Evolutionary conservation across 305 asterid genomes (phyloP), one percentile per base, ranked within the genome.

Genomic region (Petunia hybrid): DNA sequence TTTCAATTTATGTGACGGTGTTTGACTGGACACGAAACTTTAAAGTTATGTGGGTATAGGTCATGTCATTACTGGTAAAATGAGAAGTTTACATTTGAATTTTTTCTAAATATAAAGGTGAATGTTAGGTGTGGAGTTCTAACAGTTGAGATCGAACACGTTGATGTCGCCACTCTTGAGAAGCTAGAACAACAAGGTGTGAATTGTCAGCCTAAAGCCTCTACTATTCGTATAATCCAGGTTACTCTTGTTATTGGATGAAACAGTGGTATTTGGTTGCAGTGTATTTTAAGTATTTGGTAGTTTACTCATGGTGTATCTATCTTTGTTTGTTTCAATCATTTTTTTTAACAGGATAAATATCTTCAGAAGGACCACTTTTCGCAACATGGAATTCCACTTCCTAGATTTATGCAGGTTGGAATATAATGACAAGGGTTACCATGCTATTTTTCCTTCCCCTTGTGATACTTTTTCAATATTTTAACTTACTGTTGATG

Each of bases 191-290:
- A 87, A 70, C 93, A 87, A 84, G 97, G 99, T 76, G 95, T 96
- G 78, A 97, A 96, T 87, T 92, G 98, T 85, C 97, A 96, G 86
- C 99, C 99, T 63, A 96, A 92, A 86, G 98, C 99, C 57, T 94
- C 99, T 60, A 94, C 98, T 6, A 93, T 94, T 79, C 89, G 90
- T 70, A 94, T 92, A 77, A 93, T 96, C 60, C 98, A 94, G 99
- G 99, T 96, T 78, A 22, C 41, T 43, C 45, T 57, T 40, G 41
- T 74, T 55, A 74, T n/a, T 31, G 48, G 45, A 74, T 0, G 6
- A 38, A 38, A 74, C 64, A 3, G 5, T 6, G 64, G 8, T 38
- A 38, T 38, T 38, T 62, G 46, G 12, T 40, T 13, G 31, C 31
- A 22, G 31, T 22, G 31, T 22, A 22, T 22, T 22, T 22, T 22